Evolutionary conservation across 768 basidiomycete genomes (phyloP), one percentile per base, ranked within the genome.

Genomic region (Boletus rubropictus): DNA sequence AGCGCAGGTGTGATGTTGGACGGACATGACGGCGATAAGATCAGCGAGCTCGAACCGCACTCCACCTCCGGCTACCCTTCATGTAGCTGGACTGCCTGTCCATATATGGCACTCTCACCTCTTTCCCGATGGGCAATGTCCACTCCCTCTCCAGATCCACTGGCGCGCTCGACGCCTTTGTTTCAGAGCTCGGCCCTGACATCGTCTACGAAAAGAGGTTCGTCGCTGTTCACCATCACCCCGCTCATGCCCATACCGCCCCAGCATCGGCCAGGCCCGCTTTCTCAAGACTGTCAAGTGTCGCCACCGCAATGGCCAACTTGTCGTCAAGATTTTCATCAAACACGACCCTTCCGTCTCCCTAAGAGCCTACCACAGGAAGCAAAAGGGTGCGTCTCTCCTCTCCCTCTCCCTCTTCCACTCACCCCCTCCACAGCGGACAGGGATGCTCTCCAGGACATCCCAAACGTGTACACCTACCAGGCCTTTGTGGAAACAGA

Each of bases 301-400:
- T 61, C 77, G 85, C 33, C 90, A 96, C 69, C 72, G 77, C 39
- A 84, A 87, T 58, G 90, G 92, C 0, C 83, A 80, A 33, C 71
- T 97, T 28, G 83, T 96, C 42, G 79, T 95, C 60, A 98, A 98
- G 77, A 84, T 98, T 48, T 96, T 94, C 71, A 81, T 94, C 61
- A 97, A 99, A 64, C 86, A 92, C 0, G 92, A 97, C 68, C 89
- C 91, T 21, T 79, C 84, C 3, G 61, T 94, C 47, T 86, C 84
- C 11, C 69, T 97, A 59, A 68, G 82, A 48, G 80, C 76, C 39
- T 86, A 94, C 57, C 79, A 85, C 44, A 71, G 83, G 45, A 72
- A 86, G 51, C 70, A 97, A 54, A 96, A 94, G 69, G 69, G 95
- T 86, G 48, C 42, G 68, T 1, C 3, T 5, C 24, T 1, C 12